Conservation (phyloP, 2,329 filamentous ascomycete genomes). For the Xylariaceae sp. region DNA sequence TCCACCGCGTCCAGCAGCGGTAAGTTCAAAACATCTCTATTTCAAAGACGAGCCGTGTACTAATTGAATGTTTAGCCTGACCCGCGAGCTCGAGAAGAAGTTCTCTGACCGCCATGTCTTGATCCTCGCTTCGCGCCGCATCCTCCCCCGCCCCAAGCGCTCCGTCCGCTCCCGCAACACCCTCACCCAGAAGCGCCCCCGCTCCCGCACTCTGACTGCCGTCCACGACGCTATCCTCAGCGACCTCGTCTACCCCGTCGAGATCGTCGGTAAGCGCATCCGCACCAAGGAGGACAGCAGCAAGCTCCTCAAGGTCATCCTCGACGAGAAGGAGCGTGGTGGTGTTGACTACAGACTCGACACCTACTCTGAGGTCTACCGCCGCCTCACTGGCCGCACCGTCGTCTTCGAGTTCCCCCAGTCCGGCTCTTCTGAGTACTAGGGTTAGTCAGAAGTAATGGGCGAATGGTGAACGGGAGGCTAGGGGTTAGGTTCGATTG, state of each 20-base stretch:
- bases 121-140: slow-evolving; percentile 97
- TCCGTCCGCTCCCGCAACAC: slow-evolving; percentile 93
- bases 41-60: slow-evolving; percentile 5
- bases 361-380: slow-evolving; percentile 99
- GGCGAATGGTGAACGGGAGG: slow-evolving; percentile 6
- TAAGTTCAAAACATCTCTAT: slow-evolving; percentile 47
- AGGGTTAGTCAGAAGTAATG: slow-evolving; percentile 43
- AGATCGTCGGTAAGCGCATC: slow-evolving; percentile 99
- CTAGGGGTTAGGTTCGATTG: slow-evolving; percentile 2
- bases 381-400: slow-evolving; percentile 89
- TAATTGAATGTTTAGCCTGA: slow-evolving; percentile 62
- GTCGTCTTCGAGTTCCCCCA: slow-evolving; percentile 99
- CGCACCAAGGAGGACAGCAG: slow-evolving; percentile 98
- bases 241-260: slow-evolving; percentile 98
- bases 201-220: slow-evolving; percentile 93
- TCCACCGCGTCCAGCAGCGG: slow-evolving; percentile 99
- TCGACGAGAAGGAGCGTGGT: slow-evolving; percentile 99
- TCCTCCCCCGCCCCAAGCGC: slow-evolving; percentile 97
- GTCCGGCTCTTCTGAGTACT: slow-evolving; percentile 72
- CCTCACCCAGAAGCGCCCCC: slow-evolving; percentile 98
- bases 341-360: slow-evolving; percentile 99
- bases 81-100: slow-evolving; percentile 99
- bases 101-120: slow-evolving; percentile 99
- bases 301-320: slow-evolving; percentile 98
- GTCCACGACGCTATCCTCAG: slow-evolving; percentile 98